Base-by-base conservation (phyloP, 441 rosid species). In the Eruca vesicaria region DNA sequence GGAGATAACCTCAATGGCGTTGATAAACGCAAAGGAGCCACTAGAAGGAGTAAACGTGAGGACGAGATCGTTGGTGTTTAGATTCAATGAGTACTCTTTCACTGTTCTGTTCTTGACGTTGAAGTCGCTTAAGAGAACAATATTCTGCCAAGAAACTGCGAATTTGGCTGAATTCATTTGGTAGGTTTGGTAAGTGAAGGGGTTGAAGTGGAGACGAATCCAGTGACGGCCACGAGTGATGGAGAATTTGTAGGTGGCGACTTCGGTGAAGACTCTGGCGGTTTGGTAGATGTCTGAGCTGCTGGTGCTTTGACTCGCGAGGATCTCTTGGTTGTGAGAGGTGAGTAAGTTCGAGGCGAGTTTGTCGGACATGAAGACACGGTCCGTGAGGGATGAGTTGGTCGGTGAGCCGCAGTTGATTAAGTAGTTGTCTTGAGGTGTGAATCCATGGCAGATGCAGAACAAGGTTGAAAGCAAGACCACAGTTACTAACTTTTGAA, bases 161-260 rank as follows among this genome's bases (percentile, higher is more conserved):
- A 94, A 94, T 7, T 9, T 87, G 5, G 97, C 94, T 12, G 38
- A 63, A 77, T 77, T 82, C 97, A 90, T 86, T 29, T 85, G 73
- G 78, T 81, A 89, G 32, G 23, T 81, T 19, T 77, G 79, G 74
- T 73, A 77, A 64, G 80, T 80, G 75, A 92, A 94, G 1, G 99
- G 90, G 65, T 81, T 69, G 85, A 94, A 94, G 78, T 92, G 86
- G 31, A 94, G 89, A 61, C 99, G 96, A 73, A 94, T 86, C 97
- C 97, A 94, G 62, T 90, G 96, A 66, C 99, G 83, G 55, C 96
- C 99, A 72, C 78, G 86, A 48, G 76, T 16, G 41, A 92, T 75
- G 8, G 90, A 35, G 82, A 92, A 88, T 63, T 88, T 82, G 88
- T 89, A 94, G 76, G 55, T 84, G 0, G 99, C 78, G 58, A 82